Evolutionary conservation across 1,139 yeast genomes (phyloP), one percentile per base, ranked within the genome.

Genomic region (Dujonia santamariae): DNA sequence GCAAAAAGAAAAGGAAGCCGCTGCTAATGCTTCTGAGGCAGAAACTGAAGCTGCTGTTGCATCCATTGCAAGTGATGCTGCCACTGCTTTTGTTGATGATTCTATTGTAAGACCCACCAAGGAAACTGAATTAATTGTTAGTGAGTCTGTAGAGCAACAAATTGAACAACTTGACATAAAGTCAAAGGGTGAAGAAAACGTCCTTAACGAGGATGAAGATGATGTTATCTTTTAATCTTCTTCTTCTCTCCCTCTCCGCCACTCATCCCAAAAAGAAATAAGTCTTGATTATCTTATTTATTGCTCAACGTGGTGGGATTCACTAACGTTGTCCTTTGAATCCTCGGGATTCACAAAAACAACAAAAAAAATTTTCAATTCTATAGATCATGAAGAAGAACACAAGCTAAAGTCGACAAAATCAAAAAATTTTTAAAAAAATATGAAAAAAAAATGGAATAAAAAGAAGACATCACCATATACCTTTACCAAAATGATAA

Each of bases 161-260:
- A 56, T 54, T 26, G 58, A 54, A 36, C 40, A 51, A 30, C 48
- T 59, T 47, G 59, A 56, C 28, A 42, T 48, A 19, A 43, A 38
- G 30, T 50, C 50, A n/a, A 41, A 46, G 26, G 44, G 41, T 19
- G 53, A 40, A 18, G 59, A 50, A 14, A 63, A 60, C 38, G 48
- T 64, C 28, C 61, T 66, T 37, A 50, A 64, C 38, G 69, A 66
- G 40, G 56, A 54, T 26, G 73, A 67, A 44, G 71, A 66, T 34
- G 73, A 67, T 45, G 71, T 67, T 40, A 66, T 67, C 35, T 67
- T 67, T 44, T 66, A 54, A 37, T 22, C 23, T 19, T 13, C 11
- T 28, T 28, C 23, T 28, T n/a, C n/a, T n/a, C n/a, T 19, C 9
- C 22, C 22, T 19, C 22, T 19, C 8, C 22, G n/a, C n/a, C n/a